These are phyloP conservation scores for Tarenaya hassleriana DNA, from an alignment of 345 rosid species.

Conservation along the genomic window DNA sequence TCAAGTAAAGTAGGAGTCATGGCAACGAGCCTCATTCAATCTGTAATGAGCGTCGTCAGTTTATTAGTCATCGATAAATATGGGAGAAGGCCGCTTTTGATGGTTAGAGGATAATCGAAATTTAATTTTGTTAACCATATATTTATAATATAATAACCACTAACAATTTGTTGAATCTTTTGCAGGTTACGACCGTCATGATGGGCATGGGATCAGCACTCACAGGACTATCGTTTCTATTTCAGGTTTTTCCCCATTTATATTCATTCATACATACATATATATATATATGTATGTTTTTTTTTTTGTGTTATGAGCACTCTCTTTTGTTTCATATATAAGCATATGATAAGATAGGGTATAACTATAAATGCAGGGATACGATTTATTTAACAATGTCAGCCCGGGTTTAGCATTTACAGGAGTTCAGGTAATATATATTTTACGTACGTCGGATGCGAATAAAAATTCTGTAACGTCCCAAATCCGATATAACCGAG, in stretches of 20 bases:
- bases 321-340: not conserved
- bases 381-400: conserved; percentile 14
- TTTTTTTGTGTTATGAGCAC: not conserved
- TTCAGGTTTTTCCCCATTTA: conserved; percentile 35
- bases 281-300: no score
- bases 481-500: no score
- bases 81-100: conserved; percentile 62
- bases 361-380: conserved; percentile 20
- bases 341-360: no score
- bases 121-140: not conserved
- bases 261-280: no score
- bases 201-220: conserved; percentile 73
- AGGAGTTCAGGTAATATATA: conserved; percentile 24
- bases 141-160: not conserved
- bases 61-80: conserved; percentile 58
- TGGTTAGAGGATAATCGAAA: conserved; percentile 31
- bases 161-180: conserved; percentile 1
- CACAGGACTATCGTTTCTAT: conserved; percentile 46
- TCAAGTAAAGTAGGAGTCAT: conserved; percentile 23
- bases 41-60: conserved; percentile 62
- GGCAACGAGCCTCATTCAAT: conserved; percentile 25
- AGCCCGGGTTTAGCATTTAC: conserved; percentile 22
- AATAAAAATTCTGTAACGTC: not conserved
- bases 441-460: not conserved
- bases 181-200: conserved; percentile 67